Evolutionary conservation across 345 rosid species (phyloP).

Genomic region (Rhodomyrtus tomentosa): DNA sequence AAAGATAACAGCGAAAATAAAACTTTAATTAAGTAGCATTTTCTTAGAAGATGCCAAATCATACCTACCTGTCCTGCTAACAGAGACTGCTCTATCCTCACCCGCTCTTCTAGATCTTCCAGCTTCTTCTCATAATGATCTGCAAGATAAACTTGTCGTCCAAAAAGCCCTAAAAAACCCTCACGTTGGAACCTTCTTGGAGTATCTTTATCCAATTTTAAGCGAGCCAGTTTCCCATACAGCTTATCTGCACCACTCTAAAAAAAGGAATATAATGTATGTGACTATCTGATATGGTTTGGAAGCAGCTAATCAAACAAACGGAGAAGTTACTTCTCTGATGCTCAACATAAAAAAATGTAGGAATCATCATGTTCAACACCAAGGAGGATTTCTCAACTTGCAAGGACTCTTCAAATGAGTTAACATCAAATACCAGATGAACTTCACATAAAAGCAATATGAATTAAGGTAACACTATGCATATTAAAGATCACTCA

Average conservation of each 20-base stretch:
- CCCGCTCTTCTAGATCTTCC: slow-evolving; percentile 47
- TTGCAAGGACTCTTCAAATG: neutral
- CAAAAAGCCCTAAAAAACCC: slow-evolving; percentile 66
- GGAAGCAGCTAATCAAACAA: neutral
- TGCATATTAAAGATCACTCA: neutral
- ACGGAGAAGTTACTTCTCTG: neutral
- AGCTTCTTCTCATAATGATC: slow-evolving; percentile 59
- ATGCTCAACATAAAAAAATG: neutral
- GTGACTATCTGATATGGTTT: neutral
- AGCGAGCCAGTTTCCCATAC: slow-evolving; percentile 37
- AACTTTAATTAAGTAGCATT: neutral
- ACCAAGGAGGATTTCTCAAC: neutral
- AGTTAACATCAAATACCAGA: neutral
- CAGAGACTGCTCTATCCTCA: slow-evolving; percentile 45
- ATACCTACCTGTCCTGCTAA: slow-evolving; percentile 48
- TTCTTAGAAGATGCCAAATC: neutral
- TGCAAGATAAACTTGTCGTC: slow-evolving; percentile 45
- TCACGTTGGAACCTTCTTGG: slow-evolving; percentile 28
- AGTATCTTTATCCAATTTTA: slow-evolving; percentile 28
- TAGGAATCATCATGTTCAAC: neutral
- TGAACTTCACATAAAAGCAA: neutral
- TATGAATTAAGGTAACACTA: neutral
- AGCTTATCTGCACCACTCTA: slow-evolving; percentile 64
- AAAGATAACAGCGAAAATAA: neutral
- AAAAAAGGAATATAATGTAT: neutral